These are phyloP conservation scores for Polytrichum commune DNA, from an alignment of 225 moss, liverwort and hornwort species.

Conservation along the genomic window DNA sequence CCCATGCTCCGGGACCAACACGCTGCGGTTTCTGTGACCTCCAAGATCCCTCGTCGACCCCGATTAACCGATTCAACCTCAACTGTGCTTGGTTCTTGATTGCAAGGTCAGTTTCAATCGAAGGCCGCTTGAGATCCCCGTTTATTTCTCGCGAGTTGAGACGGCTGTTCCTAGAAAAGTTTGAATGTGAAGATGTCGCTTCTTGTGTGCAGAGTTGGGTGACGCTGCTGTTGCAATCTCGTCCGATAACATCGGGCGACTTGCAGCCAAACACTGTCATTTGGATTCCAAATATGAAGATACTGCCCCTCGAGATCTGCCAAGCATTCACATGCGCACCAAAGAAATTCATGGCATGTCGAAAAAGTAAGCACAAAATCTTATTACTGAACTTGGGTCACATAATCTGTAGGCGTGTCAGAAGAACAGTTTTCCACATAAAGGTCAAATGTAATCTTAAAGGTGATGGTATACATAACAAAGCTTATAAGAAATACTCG, in stretches of 20 bases:
- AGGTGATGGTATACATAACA: too few species aligned
- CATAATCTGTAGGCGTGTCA: too few species aligned
- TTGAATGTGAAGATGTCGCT: not conserved
- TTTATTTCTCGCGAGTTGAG: not conserved
- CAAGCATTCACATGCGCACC: not conserved
- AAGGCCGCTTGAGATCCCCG: too few species aligned
- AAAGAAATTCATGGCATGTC: too few species aligned
- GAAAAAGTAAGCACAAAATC: too few species aligned
- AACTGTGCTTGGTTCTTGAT: too few species aligned
- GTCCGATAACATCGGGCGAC: constrained; percentile 17
- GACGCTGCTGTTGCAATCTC: constrained; percentile 20
- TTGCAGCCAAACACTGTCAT: constrained; percentile 39
- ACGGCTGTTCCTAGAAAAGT: not conserved
- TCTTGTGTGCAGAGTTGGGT: constrained; percentile 16
- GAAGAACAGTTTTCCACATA: too few species aligned
- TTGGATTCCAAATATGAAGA: constrained; percentile 46
- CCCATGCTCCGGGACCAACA: constrained; percentile 31
- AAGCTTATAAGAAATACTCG: too few species aligned
- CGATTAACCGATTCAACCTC: not conserved
- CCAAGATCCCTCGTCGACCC: constrained; percentile 15
- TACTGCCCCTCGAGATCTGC: constrained; percentile 41
- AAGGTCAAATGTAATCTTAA: too few species aligned
- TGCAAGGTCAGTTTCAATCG: too few species aligned
- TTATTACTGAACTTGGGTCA: too few species aligned
- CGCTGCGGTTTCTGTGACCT: constrained; percentile 20